phyloP scores from a whole-genome alignment of 2,329 filamentous ascomycete genomes.

The Ophiostoma fasciatum region DNA sequence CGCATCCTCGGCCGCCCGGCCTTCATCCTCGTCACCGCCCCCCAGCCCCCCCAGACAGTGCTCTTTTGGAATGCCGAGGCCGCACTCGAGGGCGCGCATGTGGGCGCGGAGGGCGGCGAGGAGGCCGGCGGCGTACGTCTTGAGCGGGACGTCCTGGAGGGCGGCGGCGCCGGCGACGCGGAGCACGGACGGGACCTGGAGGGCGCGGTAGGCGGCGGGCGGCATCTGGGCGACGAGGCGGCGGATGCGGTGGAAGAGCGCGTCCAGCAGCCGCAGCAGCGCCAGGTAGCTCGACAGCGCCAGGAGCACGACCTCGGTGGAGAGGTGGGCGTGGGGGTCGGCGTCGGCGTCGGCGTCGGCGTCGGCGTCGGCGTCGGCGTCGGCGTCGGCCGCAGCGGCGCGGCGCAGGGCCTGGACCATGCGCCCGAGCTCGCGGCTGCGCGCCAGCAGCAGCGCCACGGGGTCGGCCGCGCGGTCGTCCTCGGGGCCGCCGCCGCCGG shows the following conservation, averaged over 20 bases:
- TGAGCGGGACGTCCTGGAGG: constrained; percentile 1
- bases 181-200: constrained; percentile 1
- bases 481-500: not conserved
- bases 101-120: not conserved
- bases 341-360: too few relatives aligned
- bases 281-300: not conserved
- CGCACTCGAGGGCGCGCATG: not conserved
- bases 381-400: too few relatives aligned
- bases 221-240: not conserved
- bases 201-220: not conserved
- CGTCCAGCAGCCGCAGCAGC: not conserved
- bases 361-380: too few relatives aligned
- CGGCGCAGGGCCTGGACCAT: not conserved
- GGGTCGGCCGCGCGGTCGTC: not conserved
- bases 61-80: not conserved
- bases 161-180: not conserved
- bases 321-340: too few relatives aligned
- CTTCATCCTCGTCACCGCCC: too few relatives aligned
- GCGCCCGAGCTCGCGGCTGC: not conserved
- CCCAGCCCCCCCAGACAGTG: too few relatives aligned
- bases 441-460: not conserved
- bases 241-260: not conserved
- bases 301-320: not conserved
- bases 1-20: too few relatives aligned
- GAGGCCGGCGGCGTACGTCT: not conserved